Base-by-base conservation (phyloP, 2,329 filamentous ascomycete genomes). In the Penicillium sumatraense region DNA sequence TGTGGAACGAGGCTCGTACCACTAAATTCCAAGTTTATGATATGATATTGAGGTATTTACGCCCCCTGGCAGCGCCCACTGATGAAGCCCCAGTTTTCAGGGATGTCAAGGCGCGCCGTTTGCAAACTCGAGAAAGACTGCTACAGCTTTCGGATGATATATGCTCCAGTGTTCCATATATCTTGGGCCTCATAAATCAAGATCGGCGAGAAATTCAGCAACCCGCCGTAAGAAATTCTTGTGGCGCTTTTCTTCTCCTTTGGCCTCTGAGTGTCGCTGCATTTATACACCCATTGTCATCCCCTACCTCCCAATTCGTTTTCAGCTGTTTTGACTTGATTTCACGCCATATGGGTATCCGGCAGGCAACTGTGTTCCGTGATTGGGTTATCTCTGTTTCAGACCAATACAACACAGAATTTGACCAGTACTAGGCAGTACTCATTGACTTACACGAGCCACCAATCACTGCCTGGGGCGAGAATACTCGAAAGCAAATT, bases 1-100 rank as follows among this genome's bases (percentile, higher is more conserved):
- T 51, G 49, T 51, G 49, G 49, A 51, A 51, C n/a, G 36, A 51
- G 16, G 44, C 16, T 27, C 49, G 49, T 4, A 45, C 40, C 16
- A 45, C 40, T n/a, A 44, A 45, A 20, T 38, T 45, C 3, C 38
- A 44, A 11, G 6, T 51, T 20, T 24, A 45, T 20, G 38, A 45
- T 13, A 51, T 51, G 49, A 45, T 51, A 1, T 38, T 51, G 18
- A 29, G 26, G 8, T 20, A 51, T 14, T 26, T 51, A 2, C 38
- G 29, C 6, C 27, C 49, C n/a, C 18, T 8, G 11, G 38, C 36
- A 35, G 35, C 48, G 21, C n/a, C n/a, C n/a, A 14, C 10, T 23
- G 40, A 42, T 10, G 21, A n/a, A 5, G 14, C 20, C 10, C 40
- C 18, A 2, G 21, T 6, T 5, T 16, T 5, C 11, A n/a, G 10